Conservation (phyloP, 106 monocot species). For the Acorus calamus region DNA sequence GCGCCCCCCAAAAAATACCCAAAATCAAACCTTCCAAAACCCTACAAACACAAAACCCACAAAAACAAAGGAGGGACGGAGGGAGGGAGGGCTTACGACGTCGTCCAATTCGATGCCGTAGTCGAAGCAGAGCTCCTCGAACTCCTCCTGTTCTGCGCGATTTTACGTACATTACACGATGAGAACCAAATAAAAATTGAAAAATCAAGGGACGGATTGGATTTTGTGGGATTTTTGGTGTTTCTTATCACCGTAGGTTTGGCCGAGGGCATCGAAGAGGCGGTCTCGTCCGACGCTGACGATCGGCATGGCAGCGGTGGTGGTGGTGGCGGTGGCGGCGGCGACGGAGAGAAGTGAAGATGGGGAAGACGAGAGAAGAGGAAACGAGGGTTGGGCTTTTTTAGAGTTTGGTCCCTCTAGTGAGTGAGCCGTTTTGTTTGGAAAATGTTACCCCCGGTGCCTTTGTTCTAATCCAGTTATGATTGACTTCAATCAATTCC, state of each 20-base stretch:
- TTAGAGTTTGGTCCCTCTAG: no score
- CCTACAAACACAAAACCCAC: background rate
- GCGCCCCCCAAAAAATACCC: background rate
- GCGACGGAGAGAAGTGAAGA: background rate
- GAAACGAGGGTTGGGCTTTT: no score
- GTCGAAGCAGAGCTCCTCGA: slow-evolving; percentile 86
- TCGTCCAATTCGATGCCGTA: slow-evolving; percentile 97
- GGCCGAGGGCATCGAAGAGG: slow-evolving; percentile 48
- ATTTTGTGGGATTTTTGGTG: background rate
- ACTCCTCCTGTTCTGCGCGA: slow-evolving; percentile 68
- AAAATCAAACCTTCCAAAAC: background rate
- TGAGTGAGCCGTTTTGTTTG: no score
- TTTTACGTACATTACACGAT: slow-evolving; percentile 1
- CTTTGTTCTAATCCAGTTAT: no score
- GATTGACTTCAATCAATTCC: no score
- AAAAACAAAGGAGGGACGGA: background rate
- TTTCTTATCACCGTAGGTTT: slow-evolving; percentile 31
- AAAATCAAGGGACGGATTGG: background rate
- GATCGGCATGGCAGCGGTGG: slow-evolving; percentile 43
- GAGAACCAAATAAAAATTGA: background rate
- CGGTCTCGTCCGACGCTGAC: slow-evolving; percentile 59
- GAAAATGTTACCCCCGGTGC: no score
- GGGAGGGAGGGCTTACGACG: slow-evolving; percentile 31
- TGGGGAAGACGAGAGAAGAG: no score
- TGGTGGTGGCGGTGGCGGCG: background rate